A percentile compares a stretch with the other conserved stretches of the same genome.
Conservation (phyloP, 2,329 filamentous ascomycete species). For the Claviceps sp. region DNA sequence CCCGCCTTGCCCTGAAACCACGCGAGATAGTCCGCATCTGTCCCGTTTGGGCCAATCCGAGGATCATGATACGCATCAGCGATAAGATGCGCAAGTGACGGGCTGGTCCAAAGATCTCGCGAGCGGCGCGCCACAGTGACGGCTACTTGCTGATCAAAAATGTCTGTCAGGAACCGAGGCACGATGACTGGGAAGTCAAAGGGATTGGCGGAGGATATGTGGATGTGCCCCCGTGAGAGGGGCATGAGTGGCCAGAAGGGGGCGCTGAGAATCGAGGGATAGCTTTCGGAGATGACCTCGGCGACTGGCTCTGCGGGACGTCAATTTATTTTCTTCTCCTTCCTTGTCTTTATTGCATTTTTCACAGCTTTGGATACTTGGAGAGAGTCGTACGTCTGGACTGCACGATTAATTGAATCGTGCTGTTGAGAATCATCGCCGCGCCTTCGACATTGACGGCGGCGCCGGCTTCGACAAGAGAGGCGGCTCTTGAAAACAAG, state of each 20-base stretch:
- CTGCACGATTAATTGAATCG: slow-evolving; percentile 9
- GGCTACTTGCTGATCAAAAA: slow-evolving; percentile 11
- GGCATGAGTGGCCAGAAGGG: slow-evolving; percentile 13
- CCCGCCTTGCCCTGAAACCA: slow-evolving; percentile 6
- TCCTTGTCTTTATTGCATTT: not conserved
- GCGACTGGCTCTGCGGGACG: slow-evolving; percentile 9
- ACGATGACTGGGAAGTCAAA: slow-evolving; percentile 10
- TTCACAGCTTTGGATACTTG: not conserved
- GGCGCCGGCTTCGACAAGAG: slow-evolving; percentile 10
- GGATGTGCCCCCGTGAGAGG: slow-evolving; percentile 12
- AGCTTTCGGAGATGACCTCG: slow-evolving; percentile 10
- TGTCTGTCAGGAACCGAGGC: slow-evolving; percentile 11
- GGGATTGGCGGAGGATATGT: slow-evolving; percentile 11
- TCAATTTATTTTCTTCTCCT: not conserved
- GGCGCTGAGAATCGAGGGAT: slow-evolving; percentile 7
- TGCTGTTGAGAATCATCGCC: slow-evolving; percentile 10
- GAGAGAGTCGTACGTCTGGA: slow-evolving; percentile 1
- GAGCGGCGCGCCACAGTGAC: slow-evolving; percentile 7
- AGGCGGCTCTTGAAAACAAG: slow-evolving; percentile 8
- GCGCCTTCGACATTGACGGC: slow-evolving; percentile 11
- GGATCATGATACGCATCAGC: slow-evolving; percentile 11
- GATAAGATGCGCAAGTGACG: slow-evolving; percentile 8
- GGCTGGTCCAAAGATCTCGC: slow-evolving; percentile 8
- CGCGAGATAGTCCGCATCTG: slow-evolving; percentile 9
- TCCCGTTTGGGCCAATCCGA: slow-evolving; percentile 9